phyloP scores from a whole-genome alignment of 2,329 filamentous ascomycete species.

The Trichophyton verrucosum region DNA sequence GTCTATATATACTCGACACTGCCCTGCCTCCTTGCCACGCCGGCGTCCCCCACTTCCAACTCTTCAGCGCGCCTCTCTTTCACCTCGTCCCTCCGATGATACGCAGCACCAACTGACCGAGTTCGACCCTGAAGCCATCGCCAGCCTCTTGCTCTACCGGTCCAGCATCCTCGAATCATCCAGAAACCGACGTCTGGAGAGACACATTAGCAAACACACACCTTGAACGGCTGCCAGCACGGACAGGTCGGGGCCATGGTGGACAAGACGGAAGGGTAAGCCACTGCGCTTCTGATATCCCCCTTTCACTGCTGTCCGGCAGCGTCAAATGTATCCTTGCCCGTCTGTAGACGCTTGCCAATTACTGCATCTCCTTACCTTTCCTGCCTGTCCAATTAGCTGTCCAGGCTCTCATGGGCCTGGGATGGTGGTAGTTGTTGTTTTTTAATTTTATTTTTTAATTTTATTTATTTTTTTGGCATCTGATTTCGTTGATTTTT shows the following conservation, averaged over 20 bases:
- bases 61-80: background rate
- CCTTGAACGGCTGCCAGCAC: background rate
- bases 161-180: too few relatives aligned
- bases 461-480: background rate
- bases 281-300: conserved; percentile 1
- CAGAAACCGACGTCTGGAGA: background rate
- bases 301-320: background rate
- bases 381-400: background rate
- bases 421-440: background rate
- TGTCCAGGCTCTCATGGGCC: background rate
- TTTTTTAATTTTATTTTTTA: too few relatives aligned
- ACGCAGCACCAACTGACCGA: too few relatives aligned
- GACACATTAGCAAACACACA: background rate
- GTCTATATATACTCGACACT: too few relatives aligned
- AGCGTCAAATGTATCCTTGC: background rate
- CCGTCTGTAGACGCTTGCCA: background rate
- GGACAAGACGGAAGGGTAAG: conserved; percentile 23
- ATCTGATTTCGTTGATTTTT: conserved; percentile 1
- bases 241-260: conserved; percentile 17
- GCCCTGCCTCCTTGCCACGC: background rate
- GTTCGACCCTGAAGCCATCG: too few relatives aligned
- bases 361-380: background rate
- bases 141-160: too few relatives aligned
- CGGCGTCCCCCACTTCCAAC: background rate
- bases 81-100: too few relatives aligned